Percentiles rank a stretch among this genome's conserved stretches.
Conservation (phyloP, 169 alveolate species). For the Eimeria sp. region DNA sequence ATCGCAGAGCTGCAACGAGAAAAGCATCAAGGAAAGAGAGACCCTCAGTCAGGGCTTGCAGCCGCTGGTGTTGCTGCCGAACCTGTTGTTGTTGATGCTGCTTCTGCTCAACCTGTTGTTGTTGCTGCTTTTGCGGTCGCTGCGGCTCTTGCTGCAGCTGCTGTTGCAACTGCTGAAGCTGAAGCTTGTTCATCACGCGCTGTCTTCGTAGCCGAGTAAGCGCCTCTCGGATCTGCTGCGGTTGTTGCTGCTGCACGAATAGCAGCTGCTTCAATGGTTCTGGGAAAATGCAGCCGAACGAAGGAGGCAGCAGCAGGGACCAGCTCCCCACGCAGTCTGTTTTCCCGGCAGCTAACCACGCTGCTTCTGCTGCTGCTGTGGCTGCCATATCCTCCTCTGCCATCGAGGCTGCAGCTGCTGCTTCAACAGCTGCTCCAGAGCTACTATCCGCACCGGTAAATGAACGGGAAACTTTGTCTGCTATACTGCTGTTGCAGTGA, state of each 20-base stretch:
- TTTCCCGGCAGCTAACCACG: conserved; percentile 38
- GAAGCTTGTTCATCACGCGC: conserved; percentile 19
- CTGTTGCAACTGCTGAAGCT: conserved; percentile 39
- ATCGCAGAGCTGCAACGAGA: conserved; percentile 38
- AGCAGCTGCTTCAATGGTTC: conserved; percentile 69
- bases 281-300: conserved; percentile 8
- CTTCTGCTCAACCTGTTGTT: conserved; percentile 12
- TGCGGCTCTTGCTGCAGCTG: conserved; percentile 12
- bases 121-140: conserved; percentile 1
- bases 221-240: conserved; percentile 53
- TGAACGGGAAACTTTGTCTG: neutral
- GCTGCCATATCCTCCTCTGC: conserved; percentile 15
- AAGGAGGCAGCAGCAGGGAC: conserved; percentile 12
- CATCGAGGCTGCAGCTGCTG: conserved; percentile 22
- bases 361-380: conserved; percentile 46
- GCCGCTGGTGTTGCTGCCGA: conserved; percentile 26
- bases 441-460: neutral
- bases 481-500: neutral
- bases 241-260: conserved; percentile 58
- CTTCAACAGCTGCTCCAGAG: neutral
- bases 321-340: conserved; percentile 62
- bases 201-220: conserved; percentile 27
- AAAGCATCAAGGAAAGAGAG: conserved; percentile 24
- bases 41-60: conserved; percentile 16
- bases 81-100: neutral